Conservation (phyloP, 2,329 filamentous ascomycete genomes). For the Endocalyx cinctus region DNA sequence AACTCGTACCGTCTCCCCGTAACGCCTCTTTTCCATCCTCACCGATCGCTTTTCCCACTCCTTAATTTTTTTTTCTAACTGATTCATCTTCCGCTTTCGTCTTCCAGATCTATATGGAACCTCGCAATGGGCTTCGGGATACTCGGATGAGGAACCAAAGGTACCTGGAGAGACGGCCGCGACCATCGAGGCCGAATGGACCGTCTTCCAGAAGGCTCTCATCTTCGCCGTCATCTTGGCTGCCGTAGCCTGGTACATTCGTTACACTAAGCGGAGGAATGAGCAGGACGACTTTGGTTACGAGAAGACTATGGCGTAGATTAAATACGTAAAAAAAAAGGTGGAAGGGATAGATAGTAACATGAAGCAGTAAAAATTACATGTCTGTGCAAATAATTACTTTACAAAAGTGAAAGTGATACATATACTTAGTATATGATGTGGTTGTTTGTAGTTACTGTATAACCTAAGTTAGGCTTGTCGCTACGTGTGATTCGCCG, state of each 20-base stretch:
- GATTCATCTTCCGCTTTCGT: constrained; percentile 22
- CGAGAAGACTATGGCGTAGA: constrained; percentile 41
- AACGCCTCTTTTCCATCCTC: constrained; percentile 24
- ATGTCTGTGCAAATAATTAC: too few relatives aligned
- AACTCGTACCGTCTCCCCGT: constrained; percentile 21
- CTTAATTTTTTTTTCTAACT: constrained; percentile 27
- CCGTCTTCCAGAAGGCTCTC: constrained; percentile 44
- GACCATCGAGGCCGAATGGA: constrained; percentile 32
- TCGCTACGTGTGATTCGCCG: too few relatives aligned
- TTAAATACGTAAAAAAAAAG: too few relatives aligned
- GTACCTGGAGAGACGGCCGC: constrained; percentile 18
- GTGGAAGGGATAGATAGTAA: too few relatives aligned
- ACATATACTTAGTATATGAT: too few relatives aligned
- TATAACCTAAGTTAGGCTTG: too few relatives aligned
- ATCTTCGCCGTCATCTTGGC: constrained; percentile 45
- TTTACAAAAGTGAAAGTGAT: too few relatives aligned
- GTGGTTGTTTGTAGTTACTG: too few relatives aligned
- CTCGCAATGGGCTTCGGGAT: constrained; percentile 33
- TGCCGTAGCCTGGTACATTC: constrained; percentile 41
- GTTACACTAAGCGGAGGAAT: constrained; percentile 32
- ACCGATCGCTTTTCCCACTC: constrained; percentile 30
- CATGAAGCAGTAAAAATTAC: too few relatives aligned
- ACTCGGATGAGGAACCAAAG: constrained; percentile 27
- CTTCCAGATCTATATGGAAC: constrained; percentile 30
- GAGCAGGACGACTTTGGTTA: constrained; percentile 30